Evolutionary conservation across 2,329 filamentous ascomycete species (phyloP), one percentile per base, ranked within the genome.

Genomic region (Penicillium thymicola): DNA sequence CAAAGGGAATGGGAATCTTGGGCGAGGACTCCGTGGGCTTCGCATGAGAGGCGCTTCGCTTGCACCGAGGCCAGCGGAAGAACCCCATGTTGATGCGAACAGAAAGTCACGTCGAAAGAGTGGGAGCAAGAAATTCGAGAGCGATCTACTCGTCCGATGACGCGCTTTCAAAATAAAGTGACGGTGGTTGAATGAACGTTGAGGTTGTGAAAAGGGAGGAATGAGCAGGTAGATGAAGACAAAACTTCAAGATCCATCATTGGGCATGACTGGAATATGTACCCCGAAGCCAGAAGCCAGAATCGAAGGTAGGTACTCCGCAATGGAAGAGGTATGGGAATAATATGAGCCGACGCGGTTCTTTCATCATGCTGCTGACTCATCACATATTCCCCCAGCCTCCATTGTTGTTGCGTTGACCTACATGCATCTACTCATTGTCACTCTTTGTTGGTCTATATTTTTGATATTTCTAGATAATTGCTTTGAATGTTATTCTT

Each of bases 181-280:
- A n/a, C 21, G 27, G 27, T 8, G 7, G 28, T 38, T 44, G 40
- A 42, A 57, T 32, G 40, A 46, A 57, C 10, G 48, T 46, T 53
- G 44, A 30, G 21, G 21, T 3, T n/a, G 41, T 38, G 45, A 21
- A 6, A 40, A 43, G 14, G 27, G 13, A n/a, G 14, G 14, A 44
- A 23, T 32, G 28, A 27, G 21, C 23, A 11, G 16, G 9, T 42
- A 28, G 23, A 47, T 38, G 34, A 34, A 25, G 34, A 52, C 13
- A n/a, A 44, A 32, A 37, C 16, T 43, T 53, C 44, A 57, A 51
- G 36, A 32, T 54, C 61, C 61, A 64, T 64, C 49, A 54, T 61
- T 64, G 28, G 21, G 16, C 54, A 52, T 55, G 54, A 45, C 41
- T 41, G 48, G 53, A 51, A 25, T 41, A 52, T 36, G n/a, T 51